A percentile compares a stretch with the other conserved stretches of the same genome.
phyloP scores from a whole-genome alignment of 2,329 filamentous ascomycete genomes.

The Akanthomyces dipterigenus region DNA sequence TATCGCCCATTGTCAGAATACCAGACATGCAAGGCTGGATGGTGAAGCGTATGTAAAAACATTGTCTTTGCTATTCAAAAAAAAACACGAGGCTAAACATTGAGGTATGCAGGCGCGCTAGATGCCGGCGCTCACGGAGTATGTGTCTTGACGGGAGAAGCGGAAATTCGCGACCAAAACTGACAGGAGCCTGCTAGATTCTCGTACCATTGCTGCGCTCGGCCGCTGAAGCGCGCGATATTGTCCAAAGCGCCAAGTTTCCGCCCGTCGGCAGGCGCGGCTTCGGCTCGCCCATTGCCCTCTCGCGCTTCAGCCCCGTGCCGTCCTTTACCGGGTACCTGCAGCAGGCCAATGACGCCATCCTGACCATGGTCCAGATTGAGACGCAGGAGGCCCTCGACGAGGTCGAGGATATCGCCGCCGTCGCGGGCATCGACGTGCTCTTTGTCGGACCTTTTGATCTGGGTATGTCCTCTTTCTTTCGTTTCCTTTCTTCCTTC shows the following conservation, averaged over 20 bases:
- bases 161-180: not conserved
- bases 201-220: conserved; percentile 40
- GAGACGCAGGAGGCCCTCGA: conserved; percentile 58
- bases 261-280: conserved; percentile 42
- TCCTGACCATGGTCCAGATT: conserved; percentile 62
- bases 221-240: conserved; percentile 36
- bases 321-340: conserved; percentile 42
- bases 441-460: conserved; percentile 63
- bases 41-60: conserved; percentile 39
- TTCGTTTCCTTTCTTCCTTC: not conserved
- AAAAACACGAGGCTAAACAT: too few species aligned
- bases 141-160: conserved; percentile 8
- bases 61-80: too few species aligned
- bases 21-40: conserved; percentile 49
- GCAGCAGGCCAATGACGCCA: conserved; percentile 40
- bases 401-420: conserved; percentile 54
- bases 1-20: conserved; percentile 48
- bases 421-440: conserved; percentile 53
- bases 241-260: conserved; percentile 44
- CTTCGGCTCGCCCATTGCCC: conserved; percentile 42
- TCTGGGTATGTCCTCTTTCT: conserved; percentile 34
- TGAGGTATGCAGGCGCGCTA: conserved; percentile 18
- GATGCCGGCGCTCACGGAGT: conserved; percentile 47
- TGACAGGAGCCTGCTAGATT: conserved; percentile 24
- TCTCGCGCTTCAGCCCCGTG: conserved; percentile 35